A percentile compares a stretch with the other conserved stretches of the same genome.
Conservation (phyloP, 2,329 filamentous ascomycete genomes). For the Scedosporium dehoogii region DNA sequence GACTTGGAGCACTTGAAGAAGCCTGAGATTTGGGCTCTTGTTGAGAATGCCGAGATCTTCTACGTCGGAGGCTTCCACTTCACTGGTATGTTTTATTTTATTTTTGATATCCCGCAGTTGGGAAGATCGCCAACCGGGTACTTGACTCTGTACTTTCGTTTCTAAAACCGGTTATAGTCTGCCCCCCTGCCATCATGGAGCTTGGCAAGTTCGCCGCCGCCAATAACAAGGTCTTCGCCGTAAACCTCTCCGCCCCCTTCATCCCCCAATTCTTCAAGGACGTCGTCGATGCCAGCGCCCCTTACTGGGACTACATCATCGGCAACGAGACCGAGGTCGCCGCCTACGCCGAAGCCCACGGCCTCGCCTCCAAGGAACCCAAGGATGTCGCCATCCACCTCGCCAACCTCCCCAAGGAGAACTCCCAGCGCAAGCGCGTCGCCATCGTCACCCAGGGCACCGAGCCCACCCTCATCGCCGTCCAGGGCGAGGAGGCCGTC, state of each 20-base stretch:
- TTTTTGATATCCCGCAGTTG: conserved; percentile 9
- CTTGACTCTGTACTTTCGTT: background rate
- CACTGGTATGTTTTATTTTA: conserved; percentile 41
- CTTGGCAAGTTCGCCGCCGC: conserved; percentile 81
- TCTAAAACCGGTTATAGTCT: conserved; percentile 46
- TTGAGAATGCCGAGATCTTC: conserved; percentile 78
- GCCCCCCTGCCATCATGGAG: conserved; percentile 79
- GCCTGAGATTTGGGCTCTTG: conserved; percentile 83
- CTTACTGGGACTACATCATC: conserved; percentile 93
- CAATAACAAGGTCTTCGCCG: conserved; percentile 83
- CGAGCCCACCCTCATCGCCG: conserved; percentile 75
- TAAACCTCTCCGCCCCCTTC: conserved; percentile 92
- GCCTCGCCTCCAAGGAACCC: conserved; percentile 64
- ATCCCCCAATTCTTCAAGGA: conserved; percentile 98
- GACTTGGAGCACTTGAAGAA: conserved; percentile 87
- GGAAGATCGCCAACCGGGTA: background rate
- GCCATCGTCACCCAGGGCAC: conserved; percentile 95
- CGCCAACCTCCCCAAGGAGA: conserved; percentile 86
- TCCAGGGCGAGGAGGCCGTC: conserved; percentile 59
- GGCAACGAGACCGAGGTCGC: conserved; percentile 95
- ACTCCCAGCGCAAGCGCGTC: conserved; percentile 69
- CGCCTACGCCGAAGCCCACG: conserved; percentile 76
- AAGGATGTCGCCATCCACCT: conserved; percentile 77
- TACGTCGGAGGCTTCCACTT: conserved; percentile 97
- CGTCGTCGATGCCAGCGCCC: conserved; percentile 70